These are phyloP conservation scores for Exophiala sp. DNA, from an alignment of 2,329 filamentous ascomycete genomes.

Conservation along the genomic window DNA sequence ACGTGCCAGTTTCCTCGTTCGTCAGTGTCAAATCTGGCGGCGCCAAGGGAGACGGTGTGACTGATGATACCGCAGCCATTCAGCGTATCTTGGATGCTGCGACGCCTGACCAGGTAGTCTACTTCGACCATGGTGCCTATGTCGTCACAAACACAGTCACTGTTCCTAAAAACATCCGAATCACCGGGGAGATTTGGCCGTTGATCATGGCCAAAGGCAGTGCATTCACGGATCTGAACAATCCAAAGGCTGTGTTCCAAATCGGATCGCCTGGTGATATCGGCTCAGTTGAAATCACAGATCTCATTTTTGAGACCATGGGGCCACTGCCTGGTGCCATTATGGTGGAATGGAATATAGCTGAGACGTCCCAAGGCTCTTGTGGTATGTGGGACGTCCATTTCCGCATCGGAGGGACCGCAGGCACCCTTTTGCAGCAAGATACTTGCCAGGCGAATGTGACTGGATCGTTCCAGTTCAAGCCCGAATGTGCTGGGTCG, in stretches of 20 bases:
- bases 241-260: slow-evolving; percentile 79
- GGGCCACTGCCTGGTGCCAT: slow-evolving; percentile 82
- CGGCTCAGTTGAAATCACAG: slow-evolving; percentile 79
- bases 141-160: slow-evolving; percentile 55
- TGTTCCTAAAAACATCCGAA: slow-evolving; percentile 68
- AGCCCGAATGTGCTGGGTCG: slow-evolving; percentile 64
- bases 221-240: slow-evolving; percentile 65
- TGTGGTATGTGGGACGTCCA: slow-evolving; percentile 94
- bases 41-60: slow-evolving; percentile 77
- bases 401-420: slow-evolving; percentile 80
- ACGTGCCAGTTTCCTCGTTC: slow-evolving; percentile 61
- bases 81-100: slow-evolving; percentile 69
- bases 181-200: slow-evolving; percentile 88
- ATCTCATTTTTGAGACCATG: slow-evolving; percentile 76
- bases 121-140: slow-evolving; percentile 61
- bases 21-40: slow-evolving; percentile 76
- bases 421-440: slow-evolving; percentile 75
- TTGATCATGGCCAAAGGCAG: slow-evolving; percentile 75
- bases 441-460: slow-evolving; percentile 74
- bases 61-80: slow-evolving; percentile 81
- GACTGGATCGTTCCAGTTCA: slow-evolving; percentile 51
- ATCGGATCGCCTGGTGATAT: slow-evolving; percentile 70
- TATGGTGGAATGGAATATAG: slow-evolving; percentile 86
- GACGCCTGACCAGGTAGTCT: slow-evolving; percentile 54
- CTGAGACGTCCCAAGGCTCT: slow-evolving; percentile 55